Base-by-base conservation (phyloP, 192 early-diverging fungal species). In the Rhizophagus clarus region DNA sequence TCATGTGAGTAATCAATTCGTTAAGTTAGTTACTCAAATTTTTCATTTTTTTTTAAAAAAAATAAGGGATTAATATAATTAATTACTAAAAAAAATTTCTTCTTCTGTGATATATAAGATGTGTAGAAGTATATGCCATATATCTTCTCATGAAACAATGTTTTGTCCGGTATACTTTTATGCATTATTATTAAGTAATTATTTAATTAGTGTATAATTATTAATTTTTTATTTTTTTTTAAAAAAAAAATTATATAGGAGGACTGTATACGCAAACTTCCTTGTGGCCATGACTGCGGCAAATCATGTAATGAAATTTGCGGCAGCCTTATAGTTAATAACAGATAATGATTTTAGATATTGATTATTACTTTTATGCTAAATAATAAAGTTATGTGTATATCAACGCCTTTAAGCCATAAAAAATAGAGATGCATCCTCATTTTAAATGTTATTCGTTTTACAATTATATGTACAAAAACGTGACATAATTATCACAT, bases 271-370 rank as follows among this genome's bases (percentile, higher is more conserved):
- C 67, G 77, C 1, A 71, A 1, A 2, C 31, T 79, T 56, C 34
- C 51, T 28, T 79, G 77, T 67, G 77, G 77, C 0, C 77, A 79
- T 79, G 3, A 15, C 24, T 79, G 77, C 56, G 24, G 5, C 4
- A 79, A 71, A 61, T 2, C n/a, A 79, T 79, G 77, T 62, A 26
- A 31, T 24, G 29, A 72, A 31, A 1, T 22, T 2, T 79, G 77
- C 42, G 77, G 68, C 1, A 4, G n/a, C n/a, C n/a, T n/a, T n/a
- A n/a, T n/a, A n/a, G n/a, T n/a, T n/a, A n/a, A n/a, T n/a, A n/a
- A n/a, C n/a, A n/a, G n/a, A n/a, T n/a, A n/a, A n/a, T n/a, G n/a
- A n/a, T n/a, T n/a, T n/a, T n/a, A n/a, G n/a, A n/a, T n/a, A n/a
- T n/a, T n/a, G n/a, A n/a, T n/a, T n/a, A n/a, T n/a, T n/a, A n/a